Base-by-base conservation (phyloP, 108 stramenopile species). In the Bacterosira constricta region DNA sequence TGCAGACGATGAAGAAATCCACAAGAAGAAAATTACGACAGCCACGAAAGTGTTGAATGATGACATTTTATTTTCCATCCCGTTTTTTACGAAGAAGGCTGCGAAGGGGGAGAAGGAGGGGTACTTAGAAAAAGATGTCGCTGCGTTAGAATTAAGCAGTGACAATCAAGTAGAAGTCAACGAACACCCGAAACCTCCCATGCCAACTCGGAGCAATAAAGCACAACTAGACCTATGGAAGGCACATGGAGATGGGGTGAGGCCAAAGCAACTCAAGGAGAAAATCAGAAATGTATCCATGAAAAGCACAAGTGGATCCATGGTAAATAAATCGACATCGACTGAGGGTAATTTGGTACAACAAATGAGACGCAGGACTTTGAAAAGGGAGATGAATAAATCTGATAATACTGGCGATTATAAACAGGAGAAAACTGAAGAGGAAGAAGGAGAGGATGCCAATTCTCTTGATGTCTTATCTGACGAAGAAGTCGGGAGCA, bases 31-130 rank as follows among this genome's bases (percentile, higher is more conserved):
- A 39, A 61, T 60, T 6, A 60, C 21, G n/a, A 69, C 36, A 15
- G 74, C 74, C 10, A 59, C 25, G 1, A 30, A 37, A 20, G 50
- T 69, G 6, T 35, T 75, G 0, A 69, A 36, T 44, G 74, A 75
- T 25, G 74, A 75, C 11, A 52, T 75, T 41, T 34, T 75, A n/a
- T 75, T 75, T 37, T 69, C 74, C 38, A n/a, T 75, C 5, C 74
- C 74, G 0, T 30, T 69, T 12, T 13, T 13, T 21, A 21, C 0
- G 27, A 44, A 21, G 30, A 21, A 18, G 12, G 49, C n/a, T 4
- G 39, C 5, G 30, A 37, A 51, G 17, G 62, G n/a, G 25, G 23
- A 25, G 3, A 17, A 65, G 11, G 26, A 68, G 11, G 25, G 45
- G 1, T 39, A 37, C 32, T 12, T 20, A 21, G 36, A 32, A n/a